Conservation (phyloP, 106 monocot species). For the Xerophyta viscosa region DNA sequence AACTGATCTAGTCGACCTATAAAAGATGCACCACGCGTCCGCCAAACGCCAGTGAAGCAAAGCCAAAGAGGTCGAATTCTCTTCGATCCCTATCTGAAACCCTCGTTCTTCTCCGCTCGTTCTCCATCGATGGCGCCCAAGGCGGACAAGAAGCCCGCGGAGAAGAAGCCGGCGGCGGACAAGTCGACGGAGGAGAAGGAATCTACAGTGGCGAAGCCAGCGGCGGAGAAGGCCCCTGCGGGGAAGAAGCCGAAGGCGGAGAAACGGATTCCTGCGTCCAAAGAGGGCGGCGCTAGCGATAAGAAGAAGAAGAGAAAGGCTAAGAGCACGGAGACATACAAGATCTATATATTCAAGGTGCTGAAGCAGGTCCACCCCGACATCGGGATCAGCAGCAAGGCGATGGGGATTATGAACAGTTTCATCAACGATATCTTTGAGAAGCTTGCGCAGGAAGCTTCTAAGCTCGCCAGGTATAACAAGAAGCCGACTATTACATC, state of each 20-base stretch:
- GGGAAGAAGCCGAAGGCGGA: conserved; percentile 31
- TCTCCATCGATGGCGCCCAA: conserved; percentile 34
- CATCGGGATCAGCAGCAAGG: conserved; percentile 56
- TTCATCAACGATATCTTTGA: conserved; percentile 71
- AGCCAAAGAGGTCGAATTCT: no score
- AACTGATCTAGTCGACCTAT: no score
- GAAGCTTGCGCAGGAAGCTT: conserved; percentile 52
- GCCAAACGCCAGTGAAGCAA: no score
- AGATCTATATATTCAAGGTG: conserved; percentile 72
- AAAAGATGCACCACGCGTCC: no score
- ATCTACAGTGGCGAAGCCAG: conserved; percentile 4
- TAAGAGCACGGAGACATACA: conserved; percentile 46
- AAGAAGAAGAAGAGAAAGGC: conserved; percentile 34
- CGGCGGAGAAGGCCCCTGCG: conserved; percentile 11
- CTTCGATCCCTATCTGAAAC: neutral
- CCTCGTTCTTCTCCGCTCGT: neutral
- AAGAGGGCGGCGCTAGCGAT: conserved; percentile 7
- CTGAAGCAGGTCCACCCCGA: conserved; percentile 69
- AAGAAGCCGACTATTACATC: conserved; percentile 55
- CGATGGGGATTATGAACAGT: conserved; percentile 61
- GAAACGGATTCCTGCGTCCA: conserved; percentile 16
- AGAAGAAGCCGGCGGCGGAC: conserved; percentile 33
- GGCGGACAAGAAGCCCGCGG: conserved; percentile 47
- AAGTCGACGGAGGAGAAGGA: conserved; percentile 28
- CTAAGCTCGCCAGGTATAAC: conserved; percentile 45